phyloP scores from a whole-genome alignment of 441 rosid genomes.

The Breynia disticha region DNA sequence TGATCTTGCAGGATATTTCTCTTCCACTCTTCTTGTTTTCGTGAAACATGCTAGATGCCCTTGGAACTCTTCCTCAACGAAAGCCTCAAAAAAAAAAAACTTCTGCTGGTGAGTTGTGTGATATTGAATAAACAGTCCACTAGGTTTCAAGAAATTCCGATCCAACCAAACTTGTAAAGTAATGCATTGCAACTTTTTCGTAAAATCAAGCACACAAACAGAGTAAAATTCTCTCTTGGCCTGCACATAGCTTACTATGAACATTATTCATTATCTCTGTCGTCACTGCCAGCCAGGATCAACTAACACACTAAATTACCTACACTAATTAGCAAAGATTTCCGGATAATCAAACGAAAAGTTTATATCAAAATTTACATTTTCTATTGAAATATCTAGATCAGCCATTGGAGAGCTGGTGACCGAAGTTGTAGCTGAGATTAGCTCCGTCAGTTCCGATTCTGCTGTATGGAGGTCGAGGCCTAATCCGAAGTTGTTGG shows the following conservation, averaged over 20 bases:
- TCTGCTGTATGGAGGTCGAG: slow-evolving; percentile 23
- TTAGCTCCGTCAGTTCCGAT: slow-evolving; percentile 34
- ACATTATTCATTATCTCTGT: too few relatives aligned
- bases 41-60: slow-evolving; percentile 95
- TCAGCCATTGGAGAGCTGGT: slow-evolving; percentile 28
- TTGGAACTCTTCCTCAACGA: slow-evolving; percentile 98
- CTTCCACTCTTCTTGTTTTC: slow-evolving; percentile 21
- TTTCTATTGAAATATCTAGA: slow-evolving; percentile 29
- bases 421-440: slow-evolving; percentile 28
- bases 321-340: slow-evolving; percentile 20
- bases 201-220: not conserved
- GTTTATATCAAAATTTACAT: slow-evolving; percentile 24
- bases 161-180: too few relatives aligned
- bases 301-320: slow-evolving; percentile 3
- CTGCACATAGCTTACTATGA: slow-evolving; percentile 1
- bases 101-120: slow-evolving; percentile 56
- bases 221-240: slow-evolving; percentile 4
- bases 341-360: slow-evolving; percentile 28
- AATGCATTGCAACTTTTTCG: too few relatives aligned
- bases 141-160: too few relatives aligned
- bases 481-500: slow-evolving; percentile 18
- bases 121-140: too few relatives aligned
- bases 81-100: slow-evolving; percentile 96
- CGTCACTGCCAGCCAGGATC: not conserved
- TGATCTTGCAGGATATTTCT: slow-evolving; percentile 11